Base-by-base conservation (phyloP, 305 asterid genomes). In the Fraxinus paxiana region DNA sequence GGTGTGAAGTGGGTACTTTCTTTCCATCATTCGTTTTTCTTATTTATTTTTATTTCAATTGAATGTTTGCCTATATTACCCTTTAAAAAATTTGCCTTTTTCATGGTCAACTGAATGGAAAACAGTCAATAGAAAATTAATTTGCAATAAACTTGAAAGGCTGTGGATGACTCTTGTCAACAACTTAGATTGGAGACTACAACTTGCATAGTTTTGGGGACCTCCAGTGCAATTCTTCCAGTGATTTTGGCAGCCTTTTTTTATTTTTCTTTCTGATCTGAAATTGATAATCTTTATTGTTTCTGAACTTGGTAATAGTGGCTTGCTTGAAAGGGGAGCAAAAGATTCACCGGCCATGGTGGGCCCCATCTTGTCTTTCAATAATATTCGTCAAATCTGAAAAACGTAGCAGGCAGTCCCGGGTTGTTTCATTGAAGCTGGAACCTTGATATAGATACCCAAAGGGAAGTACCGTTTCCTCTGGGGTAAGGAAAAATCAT, bases 321-420 rank as follows among this genome's bases (percentile, higher is more conserved):
- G 99, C 99, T 46, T 95, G 99, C 92, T 91, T 96, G 91, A 96
- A 94, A 88, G 99, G 99, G 86, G 99, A 96, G 88, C 98, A 96
- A 85, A 96, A 89, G 86, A 89, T 94, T 20, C 96, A 92, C 24
- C 86, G 92, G 83, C 99, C 97, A 4, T 96, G 99, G 99, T 94
- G 99, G 99, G 98, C 98, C 10, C 98, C 97, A 1, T 82, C 96
- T 38, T 96, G 97, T 82, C 90, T 95, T 37, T 87, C 97, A 0
- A 77, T 88, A 18, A 87, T 94, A 78, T 95, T 87, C 79, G 87
- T 87, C 56, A 90, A 91, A 87, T 91, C 92, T 38, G 97, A 94
- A 17, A 94, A 92, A 83, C 94, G 92, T 81, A 94, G 92, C 88
- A 87, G 96, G 93, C 99, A 90, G 82, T 91, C 96, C 6, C 90